These are phyloP conservation scores for Hypoxylon sp. DNA, from an alignment of 2,329 filamentous ascomycete species.

Conservation along the genomic window DNA sequence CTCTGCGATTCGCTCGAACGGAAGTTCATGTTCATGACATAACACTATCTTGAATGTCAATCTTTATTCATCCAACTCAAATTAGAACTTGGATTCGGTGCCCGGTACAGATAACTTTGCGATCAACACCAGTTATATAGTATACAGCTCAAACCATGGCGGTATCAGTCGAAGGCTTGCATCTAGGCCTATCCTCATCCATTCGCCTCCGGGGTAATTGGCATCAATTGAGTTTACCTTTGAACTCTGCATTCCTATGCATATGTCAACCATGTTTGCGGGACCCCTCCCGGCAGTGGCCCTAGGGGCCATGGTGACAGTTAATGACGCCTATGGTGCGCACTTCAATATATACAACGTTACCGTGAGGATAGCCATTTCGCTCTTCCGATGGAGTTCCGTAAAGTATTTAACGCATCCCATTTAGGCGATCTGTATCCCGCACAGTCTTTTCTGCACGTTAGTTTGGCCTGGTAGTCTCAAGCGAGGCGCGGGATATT, in stretches of 20 bases:
- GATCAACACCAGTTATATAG: not conserved
- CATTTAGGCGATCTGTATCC: constrained; percentile 18
- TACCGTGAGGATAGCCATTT: not conserved
- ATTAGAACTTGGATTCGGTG: not conserved
- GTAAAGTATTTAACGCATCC: constrained; percentile 3
- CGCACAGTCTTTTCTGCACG: constrained; percentile 18
- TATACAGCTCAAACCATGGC: not conserved
- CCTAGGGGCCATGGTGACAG: not conserved
- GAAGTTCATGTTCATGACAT: not conserved
- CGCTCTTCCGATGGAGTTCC: not conserved
- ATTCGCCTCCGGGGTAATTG: not conserved
- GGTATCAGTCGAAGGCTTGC: not conserved
- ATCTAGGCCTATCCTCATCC: not conserved
- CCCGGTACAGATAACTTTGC: not conserved
- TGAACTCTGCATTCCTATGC: not conserved
- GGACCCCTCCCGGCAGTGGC: not conserved
- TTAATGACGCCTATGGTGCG: not conserved
- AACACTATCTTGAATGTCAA: not conserved
- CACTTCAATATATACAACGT: constrained; percentile 15
- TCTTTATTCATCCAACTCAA: not conserved
- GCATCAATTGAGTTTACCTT: not conserved
- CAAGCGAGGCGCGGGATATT: not conserved
- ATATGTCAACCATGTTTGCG: not conserved
- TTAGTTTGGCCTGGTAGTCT: not conserved
- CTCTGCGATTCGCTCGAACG: not conserved